Percentiles rank a stretch among this genome's conserved stretches.
Conservation (phyloP, 2,329 filamentous ascomycete species). For the Trichoderma simmonsii region DNA sequence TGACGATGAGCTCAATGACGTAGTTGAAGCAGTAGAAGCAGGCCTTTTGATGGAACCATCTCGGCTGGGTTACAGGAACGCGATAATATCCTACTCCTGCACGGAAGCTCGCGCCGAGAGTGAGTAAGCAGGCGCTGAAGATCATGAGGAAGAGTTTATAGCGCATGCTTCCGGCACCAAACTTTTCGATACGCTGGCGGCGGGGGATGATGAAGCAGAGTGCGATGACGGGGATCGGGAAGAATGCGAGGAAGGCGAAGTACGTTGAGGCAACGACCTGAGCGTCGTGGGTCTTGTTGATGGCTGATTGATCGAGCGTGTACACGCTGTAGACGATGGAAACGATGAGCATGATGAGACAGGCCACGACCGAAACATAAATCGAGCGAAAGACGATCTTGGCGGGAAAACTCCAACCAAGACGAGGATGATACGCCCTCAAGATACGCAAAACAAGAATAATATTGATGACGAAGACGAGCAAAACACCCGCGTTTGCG, state of each 20-base stretch:
- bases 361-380: conserved; percentile 55
- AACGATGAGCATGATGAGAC: conserved; percentile 64
- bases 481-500: conserved; percentile 67
- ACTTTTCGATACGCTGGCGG: conserved; percentile 44
- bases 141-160: conserved; percentile 66
- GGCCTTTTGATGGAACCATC: conserved; percentile 68
- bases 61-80: conserved; percentile 51
- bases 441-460: conserved; percentile 73
- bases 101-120: conserved; percentile 68
- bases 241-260: conserved; percentile 53
- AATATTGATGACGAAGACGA: conserved; percentile 76
- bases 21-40: conserved; percentile 82
- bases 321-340: conserved; percentile 64
- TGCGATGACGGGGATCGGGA: conserved; percentile 55
- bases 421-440: conserved; percentile 64
- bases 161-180: conserved; percentile 62
- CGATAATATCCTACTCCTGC: conserved; percentile 55
- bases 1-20: conserved; percentile 66
- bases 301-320: conserved; percentile 53
- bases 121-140: conserved; percentile 56
- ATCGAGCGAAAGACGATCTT: conserved; percentile 54
- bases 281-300: conserved; percentile 55
- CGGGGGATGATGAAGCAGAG: conserved; percentile 51
- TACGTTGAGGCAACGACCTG: conserved; percentile 66
- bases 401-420: conserved; percentile 64